A percentile compares a stretch with the other conserved stretches of the same genome.
Conservation (phyloP, 2,329 filamentous ascomycete species). For the Boeremia exigua region DNA sequence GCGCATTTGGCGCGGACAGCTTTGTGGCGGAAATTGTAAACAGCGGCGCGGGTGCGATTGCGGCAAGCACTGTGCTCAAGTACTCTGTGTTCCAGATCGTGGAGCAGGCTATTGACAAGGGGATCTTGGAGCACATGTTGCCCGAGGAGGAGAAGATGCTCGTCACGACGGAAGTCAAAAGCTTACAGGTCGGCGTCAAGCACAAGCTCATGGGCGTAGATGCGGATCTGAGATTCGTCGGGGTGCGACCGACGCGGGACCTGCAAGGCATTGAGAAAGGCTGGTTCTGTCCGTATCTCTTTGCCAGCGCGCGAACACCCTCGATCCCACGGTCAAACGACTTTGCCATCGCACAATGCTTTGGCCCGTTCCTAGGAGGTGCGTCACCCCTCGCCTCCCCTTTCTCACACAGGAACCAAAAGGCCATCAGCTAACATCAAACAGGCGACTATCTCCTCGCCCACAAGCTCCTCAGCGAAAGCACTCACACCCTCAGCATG, state of each 20-base stretch:
- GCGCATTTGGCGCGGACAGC: slow-evolving; percentile 42
- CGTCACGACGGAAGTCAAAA: slow-evolving; percentile 44
- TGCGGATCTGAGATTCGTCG: slow-evolving; percentile 43
- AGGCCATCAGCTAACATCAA: too few species aligned
- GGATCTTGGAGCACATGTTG: slow-evolving; percentile 46
- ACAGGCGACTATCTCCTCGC: slow-evolving; percentile 45
- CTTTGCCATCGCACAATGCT: slow-evolving; percentile 47
- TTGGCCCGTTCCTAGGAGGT: slow-evolving; percentile 47
- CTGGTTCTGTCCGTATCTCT: slow-evolving; percentile 49
- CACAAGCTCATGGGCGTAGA: slow-evolving; percentile 52
- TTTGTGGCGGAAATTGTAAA: slow-evolving; percentile 45
- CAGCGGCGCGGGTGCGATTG: slow-evolving; percentile 38
- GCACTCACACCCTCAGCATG: slow-evolving; percentile 37
- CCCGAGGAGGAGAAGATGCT: slow-evolving; percentile 50
- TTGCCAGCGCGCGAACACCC: slow-evolving; percentile 43
- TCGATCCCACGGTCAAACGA: slow-evolving; percentile 41
- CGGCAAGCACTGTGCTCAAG: slow-evolving; percentile 37
- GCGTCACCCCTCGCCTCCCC: slow-evolving; percentile 8
- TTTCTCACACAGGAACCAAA: too few species aligned
- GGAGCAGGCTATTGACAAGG: slow-evolving; percentile 50
- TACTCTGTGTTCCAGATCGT: slow-evolving; percentile 49
- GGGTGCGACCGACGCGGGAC: slow-evolving; percentile 32
- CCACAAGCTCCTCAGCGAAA: slow-evolving; percentile 45
- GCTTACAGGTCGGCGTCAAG: slow-evolving; percentile 46
- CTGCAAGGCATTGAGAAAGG: slow-evolving; percentile 43